Evolutionary conservation across 208 protist genomes (phyloP).

Genomic region (Trypanosoma conorhini): DNA sequence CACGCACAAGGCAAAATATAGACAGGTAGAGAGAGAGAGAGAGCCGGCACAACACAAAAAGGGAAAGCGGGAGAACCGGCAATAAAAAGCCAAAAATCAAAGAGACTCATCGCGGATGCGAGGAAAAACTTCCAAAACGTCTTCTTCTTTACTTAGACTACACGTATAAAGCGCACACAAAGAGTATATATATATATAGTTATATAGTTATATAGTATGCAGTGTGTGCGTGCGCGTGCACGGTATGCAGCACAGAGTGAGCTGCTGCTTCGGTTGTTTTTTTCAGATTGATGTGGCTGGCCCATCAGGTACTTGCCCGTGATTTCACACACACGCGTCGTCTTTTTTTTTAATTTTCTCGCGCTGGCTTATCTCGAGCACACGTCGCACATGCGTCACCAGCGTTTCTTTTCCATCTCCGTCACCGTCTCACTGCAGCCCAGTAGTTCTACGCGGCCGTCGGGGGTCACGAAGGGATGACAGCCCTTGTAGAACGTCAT

Average conservation of each 20-base stretch:
- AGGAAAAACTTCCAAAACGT: background rate
- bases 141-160: background rate
- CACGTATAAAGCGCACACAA: no score
- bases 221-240: background rate
- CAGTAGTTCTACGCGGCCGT: conserved; percentile 11
- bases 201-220: no score
- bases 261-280: background rate
- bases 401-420: conserved; percentile 4
- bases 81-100: background rate
- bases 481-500: conserved; percentile 66
- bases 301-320: background rate
- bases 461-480: conserved; percentile 16
- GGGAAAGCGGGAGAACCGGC: no score
- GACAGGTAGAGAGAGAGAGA: background rate
- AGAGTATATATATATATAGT: background rate
- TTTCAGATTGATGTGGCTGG: background rate
- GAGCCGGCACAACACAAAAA: conserved; percentile 11
- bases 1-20: no score
- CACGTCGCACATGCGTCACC: background rate
- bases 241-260: background rate
- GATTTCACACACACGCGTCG: background rate
- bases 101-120: background rate
- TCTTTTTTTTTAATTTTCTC: background rate
- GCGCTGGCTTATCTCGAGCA: background rate
- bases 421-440: conserved; percentile 23